Base-by-base conservation (phyloP, 176 grass and related monocot genomes). In the Guadua angustifolia region DNA sequence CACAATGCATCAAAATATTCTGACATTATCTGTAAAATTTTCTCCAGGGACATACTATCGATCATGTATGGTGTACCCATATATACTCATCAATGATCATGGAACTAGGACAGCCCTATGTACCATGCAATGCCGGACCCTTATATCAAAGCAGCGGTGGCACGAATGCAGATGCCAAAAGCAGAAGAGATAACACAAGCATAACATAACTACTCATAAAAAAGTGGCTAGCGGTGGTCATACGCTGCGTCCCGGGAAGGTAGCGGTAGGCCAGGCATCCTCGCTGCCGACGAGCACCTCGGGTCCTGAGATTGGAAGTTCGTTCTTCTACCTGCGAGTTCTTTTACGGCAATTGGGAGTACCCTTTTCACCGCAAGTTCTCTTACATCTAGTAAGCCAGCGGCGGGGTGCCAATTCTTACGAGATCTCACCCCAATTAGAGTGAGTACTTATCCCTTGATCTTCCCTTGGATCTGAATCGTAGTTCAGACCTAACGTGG, bases 261-360 rank as follows among this genome's bases (percentile, higher is more conserved):
- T 21, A 88, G 75, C 44, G 87, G 81, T 43, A 73, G 75, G 19
- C 87, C 87, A 13, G 81, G 87, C 87, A 88, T 84, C 81, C 57
- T 84, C 59, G 46, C 26, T 17, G 74, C 36, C 58, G 55, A 47
- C 11, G 40, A 85, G 11, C 75, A 18, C 66, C 66, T 83, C 40
- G n/a, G 47, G 36, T 8, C n/a, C 62, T 32, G 82, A n/a, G n/a
- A 36, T 36, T 36, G 35, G 35, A 36, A 36, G 35, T 29, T 29
- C 29, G 29, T 29, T 29, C 29, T 29, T 29, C 29, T 29, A 29
- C 29, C 29, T 29, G 29, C 29, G 44, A 46, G 44, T 46, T 46
- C 44, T 46, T 7, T 10, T 46, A 12, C 44, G 10, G 44, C 8
- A 46, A 46, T 46, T 46, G 44, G 44, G 44, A 46, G 44, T 46